These are phyloP conservation scores for Francoa sonchifolia DNA, from an alignment of 441 rosid genomes.

Conservation along the genomic window DNA sequence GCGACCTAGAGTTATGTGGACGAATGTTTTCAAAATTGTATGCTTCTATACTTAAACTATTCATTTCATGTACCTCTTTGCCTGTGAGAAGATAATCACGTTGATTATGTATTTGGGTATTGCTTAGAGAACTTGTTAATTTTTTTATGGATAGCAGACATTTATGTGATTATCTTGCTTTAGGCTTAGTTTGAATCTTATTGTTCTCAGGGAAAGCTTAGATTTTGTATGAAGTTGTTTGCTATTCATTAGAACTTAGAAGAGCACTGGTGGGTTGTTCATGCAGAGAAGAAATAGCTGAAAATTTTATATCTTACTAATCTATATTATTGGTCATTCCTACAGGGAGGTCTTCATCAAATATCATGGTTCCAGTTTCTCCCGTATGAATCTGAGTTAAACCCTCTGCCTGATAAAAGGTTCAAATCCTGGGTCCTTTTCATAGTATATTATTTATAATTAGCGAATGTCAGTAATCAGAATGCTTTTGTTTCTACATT, in stretches of 20 bases:
- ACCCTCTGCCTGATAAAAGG: constrained; percentile 65
- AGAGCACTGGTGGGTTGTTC: not conserved
- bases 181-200: no score
- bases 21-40: constrained; percentile 19
- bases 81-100: not conserved
- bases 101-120: no score
- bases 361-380: constrained; percentile 97
- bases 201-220: no score
- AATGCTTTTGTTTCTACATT: constrained; percentile 1
- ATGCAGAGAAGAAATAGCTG: not conserved
- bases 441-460: no score
- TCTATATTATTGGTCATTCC: constrained; percentile 11
- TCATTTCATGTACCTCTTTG: not conserved
- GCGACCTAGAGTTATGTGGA: constrained; percentile 14
- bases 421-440: constrained; percentile 17
- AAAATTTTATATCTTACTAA: not conserved
- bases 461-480: constrained; percentile 4
- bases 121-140: no score
- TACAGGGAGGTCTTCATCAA: constrained; percentile 78
- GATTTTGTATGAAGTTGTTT: no score
- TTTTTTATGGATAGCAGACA: no score
- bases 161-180: no score
- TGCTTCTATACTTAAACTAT: not conserved
- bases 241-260: not conserved
- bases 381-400: constrained; percentile 79